Base-by-base conservation (phyloP, 1,284 basidiomycete species). In the Trametes versicolor region DNA sequence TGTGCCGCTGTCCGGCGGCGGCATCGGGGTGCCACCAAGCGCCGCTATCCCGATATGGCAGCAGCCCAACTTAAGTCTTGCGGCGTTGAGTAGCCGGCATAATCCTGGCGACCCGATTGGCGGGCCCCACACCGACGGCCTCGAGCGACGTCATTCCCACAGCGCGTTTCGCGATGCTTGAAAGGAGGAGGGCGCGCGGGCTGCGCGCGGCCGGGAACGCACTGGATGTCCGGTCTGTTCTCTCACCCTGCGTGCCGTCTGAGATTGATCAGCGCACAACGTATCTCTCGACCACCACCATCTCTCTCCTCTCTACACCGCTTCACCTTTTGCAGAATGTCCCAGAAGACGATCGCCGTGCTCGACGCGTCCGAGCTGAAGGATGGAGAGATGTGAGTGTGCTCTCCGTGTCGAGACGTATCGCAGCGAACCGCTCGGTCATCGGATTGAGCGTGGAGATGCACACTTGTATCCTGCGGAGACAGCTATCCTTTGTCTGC, bases 321-420 rank as follows among this genome's bases (percentile, higher is more conserved):
- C 21, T 45, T 60, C 41, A 50, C 43, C 10, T 53, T 45, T 50
- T 65, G 74, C 43, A 75, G 59, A 37, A 81, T 82, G 80, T 75
- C 81, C 6, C 72, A 76, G 43, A 87, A 87, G 77, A 89, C 88
- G 0, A 80, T 92, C 58, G 82, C 89, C 58, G 90, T 92, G 25
- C 85, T 91, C 64, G 81, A 89, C 67, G 85, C 85, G 49, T 75
- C 80, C 45, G 91, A 94, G 69, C 82, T 95, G 59, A 80, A 85
- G 66, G 91, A 94, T 83, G 93, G 93, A 47, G 85, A 93, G 76
- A 91, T 94, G 92, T 91, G 73, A 64, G 82, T 75, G 32, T 27
- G 27, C 15, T 43, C 10, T 52, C 1, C n/a, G 21, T 9, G 32
- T 19, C 10, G 10, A 2, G 21, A 10, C 41, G 12, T n/a, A 2